These are phyloP conservation scores for Cenchrus fungigraminus DNA, from an alignment of 176 grass and related monocot species.

Conservation along the genomic window DNA sequence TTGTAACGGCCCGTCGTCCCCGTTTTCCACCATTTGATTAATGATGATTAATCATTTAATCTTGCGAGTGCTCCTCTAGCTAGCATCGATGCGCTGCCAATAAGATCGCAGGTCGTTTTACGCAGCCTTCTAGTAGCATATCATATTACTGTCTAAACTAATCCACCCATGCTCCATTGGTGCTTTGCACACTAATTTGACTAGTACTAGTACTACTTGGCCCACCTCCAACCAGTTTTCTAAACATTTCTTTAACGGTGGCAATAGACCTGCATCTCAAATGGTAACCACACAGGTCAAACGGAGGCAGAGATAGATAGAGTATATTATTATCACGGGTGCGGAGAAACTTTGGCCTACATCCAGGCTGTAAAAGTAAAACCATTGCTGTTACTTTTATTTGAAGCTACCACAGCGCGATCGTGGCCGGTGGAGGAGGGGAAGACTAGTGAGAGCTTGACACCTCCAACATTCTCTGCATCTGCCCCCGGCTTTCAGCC, in stretches of 20 bases:
- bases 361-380: constrained; percentile 5
- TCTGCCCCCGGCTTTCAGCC: constrained; percentile 41
- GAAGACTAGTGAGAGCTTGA: neutral
- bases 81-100: neutral
- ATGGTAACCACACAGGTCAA: constrained; percentile 26
- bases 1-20: constrained; percentile 8
- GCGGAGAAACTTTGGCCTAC: neutral
- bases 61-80: neutral
- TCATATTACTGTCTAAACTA: neutral
- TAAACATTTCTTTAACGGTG: neutral
- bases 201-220: neutral
- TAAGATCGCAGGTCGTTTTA: neutral
- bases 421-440: constrained; percentile 6
- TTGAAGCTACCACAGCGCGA: neutral
- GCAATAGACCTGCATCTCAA: neutral
- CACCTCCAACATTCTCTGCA: constrained; percentile 48
- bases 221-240: neutral
- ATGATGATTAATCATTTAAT: neutral
- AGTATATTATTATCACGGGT: no score
- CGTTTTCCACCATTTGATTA: neutral
- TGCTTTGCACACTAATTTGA: neutral
- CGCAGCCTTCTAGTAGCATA: neutral
- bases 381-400: constrained; percentile 30
- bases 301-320: neutral
- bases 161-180: neutral